phyloP scores from a whole-genome alignment of 345 rosid genomes.

The Raphanus sativus region DNA sequence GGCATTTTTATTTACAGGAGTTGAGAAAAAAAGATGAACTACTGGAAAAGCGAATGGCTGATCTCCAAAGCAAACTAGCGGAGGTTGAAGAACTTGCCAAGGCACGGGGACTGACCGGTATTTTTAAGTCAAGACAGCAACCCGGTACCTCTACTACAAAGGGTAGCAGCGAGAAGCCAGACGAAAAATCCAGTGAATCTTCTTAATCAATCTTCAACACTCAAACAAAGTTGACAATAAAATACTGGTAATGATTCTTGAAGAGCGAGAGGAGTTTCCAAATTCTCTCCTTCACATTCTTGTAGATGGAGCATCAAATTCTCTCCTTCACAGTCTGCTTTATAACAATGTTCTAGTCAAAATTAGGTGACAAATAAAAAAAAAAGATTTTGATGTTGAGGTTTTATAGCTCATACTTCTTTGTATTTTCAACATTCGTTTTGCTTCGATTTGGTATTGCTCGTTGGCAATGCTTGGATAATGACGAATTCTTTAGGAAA shows the following conservation, averaged over 20 bases:
- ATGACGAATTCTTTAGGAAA: constrained; percentile 30
- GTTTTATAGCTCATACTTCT: not conserved
- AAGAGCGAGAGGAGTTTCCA: constrained; percentile 25
- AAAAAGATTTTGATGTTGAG: constrained; percentile 23
- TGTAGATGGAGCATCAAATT: constrained; percentile 22
- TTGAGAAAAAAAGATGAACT: constrained; percentile 64
- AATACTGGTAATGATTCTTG: constrained; percentile 23
- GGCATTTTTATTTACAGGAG: constrained; percentile 42
- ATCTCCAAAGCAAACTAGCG: constrained; percentile 53
- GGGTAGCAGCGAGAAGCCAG: constrained; percentile 13
- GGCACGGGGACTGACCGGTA: constrained; percentile 61
- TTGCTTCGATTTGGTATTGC: not conserved
- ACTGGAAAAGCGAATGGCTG: constrained; percentile 55
- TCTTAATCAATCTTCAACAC: constrained; percentile 2
- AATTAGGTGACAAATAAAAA: constrained; percentile 17
- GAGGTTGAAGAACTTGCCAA: constrained; percentile 80
- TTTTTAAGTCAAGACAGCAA: constrained; percentile 4
- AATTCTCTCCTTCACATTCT: constrained; percentile 26
- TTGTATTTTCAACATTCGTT: constrained; percentile 25
- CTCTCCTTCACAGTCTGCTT: constrained; percentile 28
- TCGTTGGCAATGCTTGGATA: constrained; percentile 17
- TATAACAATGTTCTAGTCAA: not conserved
- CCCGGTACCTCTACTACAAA: not conserved
- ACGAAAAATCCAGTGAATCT: constrained; percentile 42
- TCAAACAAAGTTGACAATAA: not conserved